Evolutionary conservation across 2,329 filamentous ascomycete genomes (phyloP).

Genomic region (Aspergillus neotritici): DNA sequence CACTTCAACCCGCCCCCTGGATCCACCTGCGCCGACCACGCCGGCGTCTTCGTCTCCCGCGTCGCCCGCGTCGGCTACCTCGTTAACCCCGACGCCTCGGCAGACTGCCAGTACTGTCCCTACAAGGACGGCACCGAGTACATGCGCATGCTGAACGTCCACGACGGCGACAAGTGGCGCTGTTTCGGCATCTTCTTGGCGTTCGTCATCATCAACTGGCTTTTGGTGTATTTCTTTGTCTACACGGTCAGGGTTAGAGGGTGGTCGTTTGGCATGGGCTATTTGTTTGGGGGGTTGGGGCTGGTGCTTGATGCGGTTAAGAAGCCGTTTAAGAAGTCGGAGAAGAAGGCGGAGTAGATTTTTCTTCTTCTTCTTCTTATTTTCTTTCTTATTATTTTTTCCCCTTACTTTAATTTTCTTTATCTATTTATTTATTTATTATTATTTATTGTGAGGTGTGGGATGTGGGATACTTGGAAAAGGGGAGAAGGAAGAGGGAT

Average conservation of each 20-base stretch:
- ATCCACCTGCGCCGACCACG: constrained; percentile 61
- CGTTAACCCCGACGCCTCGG: constrained; percentile 53
- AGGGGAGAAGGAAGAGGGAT: no score
- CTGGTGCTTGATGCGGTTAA: constrained; percentile 33
- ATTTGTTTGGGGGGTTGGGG: constrained; percentile 48
- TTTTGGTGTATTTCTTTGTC: constrained; percentile 70
- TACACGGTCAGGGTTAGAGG: constrained; percentile 65
- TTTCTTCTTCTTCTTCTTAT: background rate
- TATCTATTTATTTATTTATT: no score
- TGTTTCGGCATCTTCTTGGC: constrained; percentile 67
- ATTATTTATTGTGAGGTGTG: no score
- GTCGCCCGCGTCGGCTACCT: constrained; percentile 55
- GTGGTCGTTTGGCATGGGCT: constrained; percentile 64
- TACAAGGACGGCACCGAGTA: constrained; percentile 63
- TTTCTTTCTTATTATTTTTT: background rate
- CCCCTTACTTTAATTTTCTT: no score
- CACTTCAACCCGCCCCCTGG: constrained; percentile 61
- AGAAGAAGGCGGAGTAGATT: constrained; percentile 13
- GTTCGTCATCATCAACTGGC: constrained; percentile 66
- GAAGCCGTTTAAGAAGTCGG: constrained; percentile 21
- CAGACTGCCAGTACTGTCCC: constrained; percentile 64
- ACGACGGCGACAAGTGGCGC: constrained; percentile 60
- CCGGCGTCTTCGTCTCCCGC: constrained; percentile 50
- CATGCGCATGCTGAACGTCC: constrained; percentile 53
- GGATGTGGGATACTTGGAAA: no score